Conservation (phyloP, 495 filamentous ascomycete species). For the Corynascus novoguineensis region DNA sequence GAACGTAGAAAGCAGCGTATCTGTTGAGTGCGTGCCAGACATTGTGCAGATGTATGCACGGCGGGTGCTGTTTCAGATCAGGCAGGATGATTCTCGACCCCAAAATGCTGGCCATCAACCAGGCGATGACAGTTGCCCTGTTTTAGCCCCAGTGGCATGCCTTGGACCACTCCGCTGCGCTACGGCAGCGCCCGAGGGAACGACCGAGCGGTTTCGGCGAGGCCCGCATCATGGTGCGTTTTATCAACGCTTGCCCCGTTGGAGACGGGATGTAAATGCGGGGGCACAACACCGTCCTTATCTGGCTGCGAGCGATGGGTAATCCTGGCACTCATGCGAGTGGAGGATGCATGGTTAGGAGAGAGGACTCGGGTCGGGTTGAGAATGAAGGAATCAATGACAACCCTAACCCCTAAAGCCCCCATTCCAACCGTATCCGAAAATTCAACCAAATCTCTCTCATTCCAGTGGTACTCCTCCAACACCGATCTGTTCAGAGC, state of each 20-base stretch:
- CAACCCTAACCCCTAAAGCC: neutral
- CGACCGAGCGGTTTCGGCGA: neutral
- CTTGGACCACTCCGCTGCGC: neutral
- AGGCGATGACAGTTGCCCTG: neutral
- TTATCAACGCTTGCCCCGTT: neutral
- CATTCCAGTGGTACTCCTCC: neutral
- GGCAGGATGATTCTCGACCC: neutral
- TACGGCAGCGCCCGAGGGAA: slow-evolving; percentile 8
- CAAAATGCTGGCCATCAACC: neutral
- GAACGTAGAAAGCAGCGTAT: slow-evolving; percentile 29
- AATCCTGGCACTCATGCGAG: neutral
- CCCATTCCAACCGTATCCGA: neutral
- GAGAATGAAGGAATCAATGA: neutral
- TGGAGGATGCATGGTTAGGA: neutral
- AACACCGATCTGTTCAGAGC: too few relatives aligned
- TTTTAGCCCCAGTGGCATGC: neutral
- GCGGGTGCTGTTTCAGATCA: neutral
- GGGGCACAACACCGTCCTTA: neutral
- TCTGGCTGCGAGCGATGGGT: too few relatives aligned
- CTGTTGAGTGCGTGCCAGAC: slow-evolving; percentile 19
- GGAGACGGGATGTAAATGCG: neutral
- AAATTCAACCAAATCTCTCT: neutral
- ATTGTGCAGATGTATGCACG: slow-evolving; percentile 5
- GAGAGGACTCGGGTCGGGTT: neutral
- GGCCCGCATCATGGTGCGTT: neutral